Percentiles rank a stretch among this genome's conserved stretches.
These are phyloP conservation scores for Candida insectorum DNA, from an alignment of 805 yeast species.

Conservation along the genomic window DNA sequence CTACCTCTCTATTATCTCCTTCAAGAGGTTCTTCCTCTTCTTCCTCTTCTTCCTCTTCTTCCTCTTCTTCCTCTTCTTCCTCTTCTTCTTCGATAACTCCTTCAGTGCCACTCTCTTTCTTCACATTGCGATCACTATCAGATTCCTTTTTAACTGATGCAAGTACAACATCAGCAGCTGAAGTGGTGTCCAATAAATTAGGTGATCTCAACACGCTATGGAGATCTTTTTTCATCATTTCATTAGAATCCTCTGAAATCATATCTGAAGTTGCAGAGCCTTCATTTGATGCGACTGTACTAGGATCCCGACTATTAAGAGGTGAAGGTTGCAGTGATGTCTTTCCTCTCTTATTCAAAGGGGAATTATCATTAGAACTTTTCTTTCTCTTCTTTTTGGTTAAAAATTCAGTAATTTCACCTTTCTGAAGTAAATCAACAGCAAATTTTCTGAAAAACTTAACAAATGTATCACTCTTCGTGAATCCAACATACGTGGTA, in stretches of 20 bases:
- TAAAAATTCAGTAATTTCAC: conserved; percentile 30
- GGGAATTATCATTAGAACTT: conserved; percentile 7
- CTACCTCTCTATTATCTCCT: conserved; percentile 15
- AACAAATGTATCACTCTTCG: conserved; percentile 38
- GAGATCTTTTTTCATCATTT: neutral
- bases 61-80: conserved; percentile 10
- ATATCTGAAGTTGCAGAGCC: neutral
- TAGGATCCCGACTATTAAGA: neutral
- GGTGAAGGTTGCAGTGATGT: conserved; percentile 7
- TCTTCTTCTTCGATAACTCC: conserved; percentile 5
- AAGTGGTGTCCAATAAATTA: neutral
- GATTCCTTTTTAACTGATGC: neutral
- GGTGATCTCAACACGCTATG: too few species aligned
- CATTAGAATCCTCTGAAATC: neutral
- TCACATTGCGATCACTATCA: too few species aligned
- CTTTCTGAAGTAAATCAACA: conserved; percentile 27
- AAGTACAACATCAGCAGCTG: neutral
- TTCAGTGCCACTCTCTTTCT: neutral
- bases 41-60: conserved; percentile 11
- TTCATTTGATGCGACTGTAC: too few species aligned
- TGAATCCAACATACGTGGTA: conserved; percentile 36
- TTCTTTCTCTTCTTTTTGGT: conserved; percentile 9
- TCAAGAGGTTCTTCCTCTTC: conserved; percentile 11
- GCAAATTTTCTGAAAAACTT: conserved; percentile 35
- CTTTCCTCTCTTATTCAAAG: conserved; percentile 14